Evolutionary conservation across 1,139 yeast species (phyloP), one percentile per base, ranked within the genome.

Genomic region (Yamadazyma pseudoaaseri): DNA sequence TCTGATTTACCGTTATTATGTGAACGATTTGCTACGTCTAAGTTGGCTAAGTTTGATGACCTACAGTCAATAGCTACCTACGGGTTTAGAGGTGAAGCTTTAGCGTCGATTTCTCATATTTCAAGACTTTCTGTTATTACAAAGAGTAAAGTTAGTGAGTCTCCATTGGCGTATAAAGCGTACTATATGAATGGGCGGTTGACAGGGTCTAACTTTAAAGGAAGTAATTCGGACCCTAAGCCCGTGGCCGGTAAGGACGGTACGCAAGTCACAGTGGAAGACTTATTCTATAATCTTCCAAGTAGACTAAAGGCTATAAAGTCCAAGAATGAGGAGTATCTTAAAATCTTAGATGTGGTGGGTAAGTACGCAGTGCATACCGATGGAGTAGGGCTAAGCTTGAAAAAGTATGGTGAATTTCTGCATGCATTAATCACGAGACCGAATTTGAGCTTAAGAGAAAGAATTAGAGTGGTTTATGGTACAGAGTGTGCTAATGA

Each of bases 231-330:
- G 6, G 76, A 71, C 0, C 86, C 94, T 0, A 74, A 74, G 43
- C 89, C 96, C 0, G 70, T 77, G 1, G 98, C 98, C 0, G 97
- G 97, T 0, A 81, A 76, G 41, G 73, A 71, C 29, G 99, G 99
- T 0, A 92, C 98, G 0, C 89, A 82, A 41, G 75, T 94, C 26
- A 60, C 74, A 0, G 95, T 89, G 5, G 97, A 89, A 52, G 96
- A 92, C 53, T 64, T 94, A 39, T 94, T 94, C 52, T 94, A 83
- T 60, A 94, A 92, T 51, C 76, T 84, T 17, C 95, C 96, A 0
- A 76, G 95, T 0, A 70, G 98, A 35, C 58, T 82, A 25, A 67
- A 82, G 32, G 75, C 95, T 0, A 60, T 90, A 35, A 70, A 72
- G 40, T 73, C 86, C 0, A 70, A 82, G 16, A 70, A 70, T 42